phyloP scores from a whole-genome alignment of 441 rosid species.

The Raphanus hybrid region DNA sequence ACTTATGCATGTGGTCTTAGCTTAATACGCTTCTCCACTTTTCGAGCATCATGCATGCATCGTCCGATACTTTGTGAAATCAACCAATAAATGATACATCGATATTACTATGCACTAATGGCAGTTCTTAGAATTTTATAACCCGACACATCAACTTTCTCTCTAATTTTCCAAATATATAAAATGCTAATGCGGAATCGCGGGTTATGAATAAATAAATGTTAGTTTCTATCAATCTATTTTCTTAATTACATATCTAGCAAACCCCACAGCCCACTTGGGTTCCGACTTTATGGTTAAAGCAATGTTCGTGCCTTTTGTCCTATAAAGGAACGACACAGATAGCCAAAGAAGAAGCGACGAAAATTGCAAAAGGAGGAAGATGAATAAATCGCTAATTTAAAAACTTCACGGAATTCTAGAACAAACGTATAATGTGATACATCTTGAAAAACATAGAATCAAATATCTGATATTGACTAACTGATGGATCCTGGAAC shows the following conservation, averaged over 20 bases:
- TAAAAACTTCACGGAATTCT: conserved; percentile 31
- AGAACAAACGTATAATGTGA: conserved; percentile 23
- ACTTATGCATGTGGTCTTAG: not conserved
- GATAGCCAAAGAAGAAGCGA: conserved; percentile 27
- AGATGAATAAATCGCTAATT: conserved; percentile 1
- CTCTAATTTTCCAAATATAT: not conserved
- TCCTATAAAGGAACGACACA: conserved; percentile 58
- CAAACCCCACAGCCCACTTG: conserved; percentile 54
- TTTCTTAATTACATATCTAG: conserved; percentile 19
- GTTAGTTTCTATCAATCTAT: not conserved
- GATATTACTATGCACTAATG: not conserved
- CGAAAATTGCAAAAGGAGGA: conserved; percentile 14
- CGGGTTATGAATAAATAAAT: not conserved
- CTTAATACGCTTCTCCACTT: not conserved
- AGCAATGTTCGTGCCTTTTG: conserved; percentile 65
- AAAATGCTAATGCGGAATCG: not conserved
- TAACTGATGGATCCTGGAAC: conserved; percentile 28
- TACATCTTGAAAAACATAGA: conserved; percentile 20
- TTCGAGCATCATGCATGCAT: not conserved
- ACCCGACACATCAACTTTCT: not conserved
- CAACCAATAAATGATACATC: conserved; percentile 4
- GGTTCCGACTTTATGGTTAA: conserved; percentile 56
- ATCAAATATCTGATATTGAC: conserved; percentile 39
- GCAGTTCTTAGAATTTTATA: not conserved
- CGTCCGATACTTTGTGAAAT: not conserved